phyloP scores from a whole-genome alignment of 257 asterid genomes.

The Nicotiana undulata region DNA sequence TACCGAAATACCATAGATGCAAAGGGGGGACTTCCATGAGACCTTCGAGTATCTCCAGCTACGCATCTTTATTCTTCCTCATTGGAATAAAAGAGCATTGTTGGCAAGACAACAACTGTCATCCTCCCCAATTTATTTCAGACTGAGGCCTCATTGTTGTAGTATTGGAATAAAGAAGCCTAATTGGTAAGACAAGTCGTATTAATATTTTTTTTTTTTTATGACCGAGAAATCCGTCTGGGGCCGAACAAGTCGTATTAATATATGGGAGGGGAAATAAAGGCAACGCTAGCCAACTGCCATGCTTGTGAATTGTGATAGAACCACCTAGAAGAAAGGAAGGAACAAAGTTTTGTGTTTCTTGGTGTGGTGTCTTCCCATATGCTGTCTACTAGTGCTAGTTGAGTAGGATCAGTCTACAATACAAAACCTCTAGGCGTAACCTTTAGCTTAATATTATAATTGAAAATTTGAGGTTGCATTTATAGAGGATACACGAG shows the following conservation, averaged over 20 bases:
- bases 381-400: neutral
- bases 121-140: neutral
- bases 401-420: neutral
- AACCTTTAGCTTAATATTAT: conserved; percentile 2
- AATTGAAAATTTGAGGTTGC: neutral
- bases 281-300: neutral
- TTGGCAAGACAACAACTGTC: neutral
- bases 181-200: neutral
- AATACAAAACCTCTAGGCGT: neutral
- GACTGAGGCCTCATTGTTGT: neutral
- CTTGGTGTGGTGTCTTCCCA: neutral
- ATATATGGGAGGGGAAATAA: neutral
- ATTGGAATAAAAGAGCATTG: neutral
- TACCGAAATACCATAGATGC: neutral
- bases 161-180: neutral
- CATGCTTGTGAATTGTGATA: neutral
- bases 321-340: neutral
- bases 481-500: neutral
- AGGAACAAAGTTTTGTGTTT: neutral
- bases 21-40: neutral
- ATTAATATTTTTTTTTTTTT: too few relatives aligned
- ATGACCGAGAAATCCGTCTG: too few relatives aligned
- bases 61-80: neutral
- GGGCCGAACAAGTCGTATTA: neutral
- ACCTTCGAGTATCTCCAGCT: neutral